Percentiles rank a stretch among this genome's conserved stretches.
phyloP scores from a whole-genome alignment of 2,329 filamentous ascomycete species.

The Camptophora hylomeconis region DNA sequence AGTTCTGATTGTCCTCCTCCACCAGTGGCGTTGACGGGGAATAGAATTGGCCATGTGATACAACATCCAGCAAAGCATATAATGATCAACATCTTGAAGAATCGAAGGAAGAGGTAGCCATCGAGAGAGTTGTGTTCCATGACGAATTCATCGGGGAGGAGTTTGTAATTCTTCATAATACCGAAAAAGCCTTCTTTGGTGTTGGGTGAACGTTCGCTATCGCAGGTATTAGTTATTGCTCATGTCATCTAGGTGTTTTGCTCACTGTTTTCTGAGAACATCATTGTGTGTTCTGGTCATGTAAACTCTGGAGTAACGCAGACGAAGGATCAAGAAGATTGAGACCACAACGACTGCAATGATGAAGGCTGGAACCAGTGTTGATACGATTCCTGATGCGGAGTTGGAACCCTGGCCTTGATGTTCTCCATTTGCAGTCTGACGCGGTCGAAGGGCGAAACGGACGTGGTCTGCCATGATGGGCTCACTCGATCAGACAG shows the following conservation, averaged over 20 bases:
- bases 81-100: conserved; percentile 63
- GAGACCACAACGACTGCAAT: conserved; percentile 31
- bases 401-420: conserved; percentile 32
- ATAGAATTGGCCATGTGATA: conserved; percentile 77
- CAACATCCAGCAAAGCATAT: conserved; percentile 70
- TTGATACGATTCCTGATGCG: conserved; percentile 34
- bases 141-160: conserved; percentile 59
- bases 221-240: background rate
- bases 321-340: conserved; percentile 34
- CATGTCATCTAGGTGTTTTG: background rate
- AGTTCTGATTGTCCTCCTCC: conserved; percentile 54
- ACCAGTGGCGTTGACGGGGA: conserved; percentile 79
- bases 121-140: conserved; percentile 85
- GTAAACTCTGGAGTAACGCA: conserved; percentile 33
- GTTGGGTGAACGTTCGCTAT: conserved; percentile 6
- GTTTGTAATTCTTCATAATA: conserved; percentile 29
- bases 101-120: conserved; percentile 82
- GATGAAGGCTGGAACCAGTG: conserved; percentile 34
- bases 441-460: too few relatives aligned
- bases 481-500: too few relatives aligned
- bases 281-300: conserved; percentile 30
- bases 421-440: too few relatives aligned
- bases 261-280: conserved; percentile 28
- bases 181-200: conserved; percentile 11
- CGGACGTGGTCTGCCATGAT: too few relatives aligned